Conservation (phyloP, 2,329 filamentous ascomycete genomes). For the Penicillium sp. region DNA sequence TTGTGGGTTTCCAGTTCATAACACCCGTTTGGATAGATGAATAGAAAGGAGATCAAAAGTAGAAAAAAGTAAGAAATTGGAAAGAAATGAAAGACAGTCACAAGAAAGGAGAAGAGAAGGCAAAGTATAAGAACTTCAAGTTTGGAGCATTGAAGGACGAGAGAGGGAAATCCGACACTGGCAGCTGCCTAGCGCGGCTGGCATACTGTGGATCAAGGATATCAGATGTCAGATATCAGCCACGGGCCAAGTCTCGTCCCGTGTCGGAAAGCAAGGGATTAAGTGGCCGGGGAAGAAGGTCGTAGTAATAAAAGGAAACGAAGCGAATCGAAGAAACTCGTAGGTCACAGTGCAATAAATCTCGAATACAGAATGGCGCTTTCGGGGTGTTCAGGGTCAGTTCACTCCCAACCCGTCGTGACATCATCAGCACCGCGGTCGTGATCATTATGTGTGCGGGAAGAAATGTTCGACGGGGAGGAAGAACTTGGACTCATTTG, state of each 20-base stretch:
- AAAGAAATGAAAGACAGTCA: constrained; percentile 5
- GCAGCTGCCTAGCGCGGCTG: neutral
- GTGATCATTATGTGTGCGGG: neutral
- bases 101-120: constrained; percentile 11
- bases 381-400: constrained; percentile 10
- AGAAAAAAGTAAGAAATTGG: constrained; percentile 5
- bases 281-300: constrained; percentile 30
- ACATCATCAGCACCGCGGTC: constrained; percentile 1
- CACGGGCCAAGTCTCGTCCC: constrained; percentile 8
- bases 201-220: neutral
- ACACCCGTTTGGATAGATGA: neutral
- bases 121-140: neutral
- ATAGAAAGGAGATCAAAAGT: constrained; percentile 8
- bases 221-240: constrained; percentile 2
- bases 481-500: constrained; percentile 13
- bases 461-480: constrained; percentile 4
- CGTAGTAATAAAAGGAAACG: constrained; percentile 33
- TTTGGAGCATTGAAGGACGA: neutral
- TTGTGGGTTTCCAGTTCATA: neutral
- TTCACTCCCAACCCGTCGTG: constrained; percentile 15
- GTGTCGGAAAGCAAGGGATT: constrained; percentile 22
- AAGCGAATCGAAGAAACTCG: constrained; percentile 29
- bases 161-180: constrained; percentile 2
- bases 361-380: constrained; percentile 24
- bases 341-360: constrained; percentile 33